Base-by-base conservation (phyloP, 129 eudicot genomes). In the Ambrosia artemisiifolia region DNA sequence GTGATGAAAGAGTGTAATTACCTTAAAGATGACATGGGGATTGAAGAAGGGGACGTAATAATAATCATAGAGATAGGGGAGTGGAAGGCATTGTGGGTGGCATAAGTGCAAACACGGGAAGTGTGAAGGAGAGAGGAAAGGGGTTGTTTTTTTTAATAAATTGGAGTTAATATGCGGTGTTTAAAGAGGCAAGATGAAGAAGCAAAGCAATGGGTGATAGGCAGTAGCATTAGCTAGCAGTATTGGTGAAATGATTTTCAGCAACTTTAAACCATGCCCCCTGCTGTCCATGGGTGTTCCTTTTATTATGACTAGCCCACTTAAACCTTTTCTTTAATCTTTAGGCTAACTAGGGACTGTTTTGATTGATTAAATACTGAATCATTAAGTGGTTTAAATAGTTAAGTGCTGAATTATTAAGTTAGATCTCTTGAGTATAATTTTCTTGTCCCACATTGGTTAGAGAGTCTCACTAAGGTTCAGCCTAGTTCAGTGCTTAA, bases 81-180 rank as follows among this genome's bases (percentile, higher is more conserved):
- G 6, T 20, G 50, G 77, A 46, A 69, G 60, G 33, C 55, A 77
- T 48, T 40, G 67, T 48, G 67, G 76, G 66, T 70, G 72, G 76
- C 65, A 62, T 67, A 63, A 70, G 81, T 70, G 76, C 19, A 35
- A 78, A 70, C 54, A 70, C 76, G 77, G 54, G 81, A 69, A 68
- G 71, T n/a, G 65, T 61, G 76, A 76, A 67, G 30, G 63, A 44
- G 48, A 60, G 32, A 5, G 20, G 4, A 19, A 32, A 57, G 6
- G 6, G 69, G 34, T 72, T 60, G 13, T 59, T 24, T 24, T 24
- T 24, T 24, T 24, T 24, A 24, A 24, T 59, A n/a, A 59, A 28
- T 38, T 55, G 20, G 16, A 56, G 48, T 69, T 69, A 13, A 33
- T 28, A 51, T 10, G 62, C 5, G 54, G 73, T 33, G 12, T 56